These are phyloP conservation scores for Cladosporium sp. DNA, from an alignment of 2,329 filamentous ascomycete genomes.

Conservation along the genomic window DNA sequence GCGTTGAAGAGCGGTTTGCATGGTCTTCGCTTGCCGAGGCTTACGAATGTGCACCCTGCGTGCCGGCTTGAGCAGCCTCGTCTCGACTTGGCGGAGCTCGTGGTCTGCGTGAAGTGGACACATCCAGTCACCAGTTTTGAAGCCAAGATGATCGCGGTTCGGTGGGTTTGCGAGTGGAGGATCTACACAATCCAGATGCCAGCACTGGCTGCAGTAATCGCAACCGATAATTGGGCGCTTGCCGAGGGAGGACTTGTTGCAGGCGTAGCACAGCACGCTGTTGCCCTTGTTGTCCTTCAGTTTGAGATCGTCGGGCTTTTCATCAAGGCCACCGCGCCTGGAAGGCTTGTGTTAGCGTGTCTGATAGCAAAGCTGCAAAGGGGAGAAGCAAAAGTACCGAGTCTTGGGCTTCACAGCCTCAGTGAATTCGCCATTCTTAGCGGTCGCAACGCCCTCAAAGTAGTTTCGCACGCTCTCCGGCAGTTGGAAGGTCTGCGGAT, in stretches of 20 bases:
- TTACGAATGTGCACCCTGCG: slow-evolving; percentile 42
- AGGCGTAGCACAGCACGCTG: slow-evolving; percentile 69
- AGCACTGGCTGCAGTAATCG: slow-evolving; percentile 72
- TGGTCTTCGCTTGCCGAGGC: slow-evolving; percentile 43
- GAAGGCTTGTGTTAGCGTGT: slow-evolving; percentile 7
- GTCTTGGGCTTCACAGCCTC: slow-evolving; percentile 49
- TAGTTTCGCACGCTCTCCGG: slow-evolving; percentile 64
- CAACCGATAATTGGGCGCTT: slow-evolving; percentile 76
- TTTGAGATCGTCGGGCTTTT: slow-evolving; percentile 27
- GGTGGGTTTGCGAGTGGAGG: slow-evolving; percentile 77
- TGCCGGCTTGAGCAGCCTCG: slow-evolving; percentile 19
- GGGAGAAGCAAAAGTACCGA: slow-evolving; percentile 43
- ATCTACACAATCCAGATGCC: slow-evolving; percentile 89
- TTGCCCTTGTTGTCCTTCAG: slow-evolving; percentile 64
- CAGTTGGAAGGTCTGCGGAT: slow-evolving; percentile 44
- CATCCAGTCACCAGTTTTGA: slow-evolving; percentile 67
- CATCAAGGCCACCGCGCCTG: slow-evolving; percentile 40
- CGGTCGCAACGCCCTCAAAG: slow-evolving; percentile 74
- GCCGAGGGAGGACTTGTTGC: slow-evolving; percentile 56
- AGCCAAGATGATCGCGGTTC: slow-evolving; percentile 44
- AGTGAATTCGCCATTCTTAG: slow-evolving; percentile 72
- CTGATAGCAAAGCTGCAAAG: background rate
- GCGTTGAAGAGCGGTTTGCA: slow-evolving; percentile 48
- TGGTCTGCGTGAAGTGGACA: slow-evolving; percentile 84
- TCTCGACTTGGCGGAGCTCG: slow-evolving; percentile 55